Conservation (phyloP, 2,329 filamentous ascomycete genomes). For the Elsinoe necatrix region DNA sequence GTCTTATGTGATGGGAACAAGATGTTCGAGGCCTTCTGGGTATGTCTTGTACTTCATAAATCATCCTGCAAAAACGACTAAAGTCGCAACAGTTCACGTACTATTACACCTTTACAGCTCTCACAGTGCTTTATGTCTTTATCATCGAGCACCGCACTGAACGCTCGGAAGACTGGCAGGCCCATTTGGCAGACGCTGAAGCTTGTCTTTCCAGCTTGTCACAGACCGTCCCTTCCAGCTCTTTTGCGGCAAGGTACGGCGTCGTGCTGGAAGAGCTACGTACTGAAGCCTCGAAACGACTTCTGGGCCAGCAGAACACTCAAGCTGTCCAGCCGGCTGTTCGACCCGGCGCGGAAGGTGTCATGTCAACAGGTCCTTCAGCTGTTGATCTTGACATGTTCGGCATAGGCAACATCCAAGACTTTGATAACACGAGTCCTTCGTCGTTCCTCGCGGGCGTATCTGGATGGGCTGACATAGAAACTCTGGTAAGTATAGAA, state of each 20-base stretch:
- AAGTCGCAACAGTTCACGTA: slow-evolving; percentile 9
- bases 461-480: neutral
- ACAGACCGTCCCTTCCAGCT: neutral
- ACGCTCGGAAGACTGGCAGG: slow-evolving; percentile 2
- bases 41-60: neutral
- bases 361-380: neutral
- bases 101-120: slow-evolving; percentile 12
- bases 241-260: slow-evolving; percentile 8
- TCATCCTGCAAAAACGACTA: neutral
- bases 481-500: neutral
- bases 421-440: neutral
- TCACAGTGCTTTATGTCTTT: slow-evolving; percentile 6
- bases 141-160: slow-evolving; percentile 10
- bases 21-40: slow-evolving; percentile 13
- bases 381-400: neutral
- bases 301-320: neutral
- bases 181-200: slow-evolving; percentile 11
- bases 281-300: slow-evolving; percentile 9
- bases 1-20: slow-evolving; percentile 5
- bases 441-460: neutral
- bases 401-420: neutral
- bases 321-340: neutral
- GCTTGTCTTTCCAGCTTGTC: neutral
- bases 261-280: slow-evolving; percentile 15
- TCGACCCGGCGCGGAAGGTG: neutral